Conservation (phyloP, 176 grass and related monocot species). For the Lolium multiflorum region DNA sequence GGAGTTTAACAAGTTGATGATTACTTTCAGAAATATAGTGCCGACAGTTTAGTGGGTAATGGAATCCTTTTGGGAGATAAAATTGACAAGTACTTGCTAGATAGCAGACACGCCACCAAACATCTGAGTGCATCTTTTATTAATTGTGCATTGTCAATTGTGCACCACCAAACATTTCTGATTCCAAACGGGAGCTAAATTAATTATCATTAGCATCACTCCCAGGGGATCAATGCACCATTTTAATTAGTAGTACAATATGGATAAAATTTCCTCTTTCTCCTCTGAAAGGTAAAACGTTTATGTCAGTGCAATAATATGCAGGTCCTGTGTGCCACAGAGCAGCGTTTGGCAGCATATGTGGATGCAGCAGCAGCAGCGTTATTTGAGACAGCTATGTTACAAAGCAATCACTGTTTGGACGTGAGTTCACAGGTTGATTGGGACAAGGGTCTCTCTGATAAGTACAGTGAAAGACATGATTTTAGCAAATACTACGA, state of each 20-base stretch:
- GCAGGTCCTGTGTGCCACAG: background rate
- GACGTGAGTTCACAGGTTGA: conserved; percentile 18
- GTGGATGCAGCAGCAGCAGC: background rate
- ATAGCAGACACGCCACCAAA: conserved; percentile 57
- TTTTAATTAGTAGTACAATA: background rate
- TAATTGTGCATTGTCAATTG: conserved; percentile 24
- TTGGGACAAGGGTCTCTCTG: background rate
- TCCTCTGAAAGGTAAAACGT: conserved; percentile 21
- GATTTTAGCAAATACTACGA: conserved; percentile 28
- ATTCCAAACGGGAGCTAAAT: conserved; percentile 42
- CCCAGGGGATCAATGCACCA: no score
- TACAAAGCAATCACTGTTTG: conserved; percentile 29
- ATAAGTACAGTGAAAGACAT: background rate
- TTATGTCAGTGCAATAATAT: conserved; percentile 21
- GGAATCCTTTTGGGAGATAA: conserved; percentile 43
- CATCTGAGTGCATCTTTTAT: conserved; percentile 47
- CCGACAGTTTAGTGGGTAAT: conserved; percentile 49
- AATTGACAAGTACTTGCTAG: conserved; percentile 47
- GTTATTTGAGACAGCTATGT: conserved; percentile 34
- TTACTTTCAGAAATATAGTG: conserved; percentile 25
- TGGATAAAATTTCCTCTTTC: conserved; percentile 16
- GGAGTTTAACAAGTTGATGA: background rate
- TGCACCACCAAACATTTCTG: conserved; percentile 43
- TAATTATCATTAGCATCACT: conserved; percentile 8
- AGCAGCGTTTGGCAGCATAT: conserved; percentile 10